Conservation (phyloP, 2,329 filamentous ascomycete genomes). For the Drechslera avenae region DNA sequence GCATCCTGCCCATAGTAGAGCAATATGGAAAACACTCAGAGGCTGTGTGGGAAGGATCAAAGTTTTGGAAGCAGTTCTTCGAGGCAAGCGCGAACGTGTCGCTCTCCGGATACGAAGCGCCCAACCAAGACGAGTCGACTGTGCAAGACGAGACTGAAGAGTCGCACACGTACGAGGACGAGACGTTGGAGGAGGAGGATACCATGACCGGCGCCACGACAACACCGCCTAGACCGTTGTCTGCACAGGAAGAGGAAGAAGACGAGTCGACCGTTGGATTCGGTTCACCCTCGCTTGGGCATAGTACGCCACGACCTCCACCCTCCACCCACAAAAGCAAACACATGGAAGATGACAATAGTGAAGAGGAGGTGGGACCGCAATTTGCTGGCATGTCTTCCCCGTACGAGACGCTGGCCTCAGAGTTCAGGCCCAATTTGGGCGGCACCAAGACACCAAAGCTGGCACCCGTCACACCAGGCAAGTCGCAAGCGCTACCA, state of each 20-base stretch:
- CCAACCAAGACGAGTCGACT: constrained; percentile 62
- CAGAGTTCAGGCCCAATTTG: constrained; percentile 71
- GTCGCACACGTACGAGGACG: constrained; percentile 50
- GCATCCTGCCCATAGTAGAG: constrained; percentile 90
- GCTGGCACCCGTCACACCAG: constrained; percentile 45
- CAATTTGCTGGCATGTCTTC: constrained; percentile 71
- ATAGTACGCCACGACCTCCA: constrained; percentile 65
- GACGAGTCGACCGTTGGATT: constrained; percentile 68
- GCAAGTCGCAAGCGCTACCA: constrained; percentile 42
- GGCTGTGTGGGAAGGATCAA: constrained; percentile 95
- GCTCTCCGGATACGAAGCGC: constrained; percentile 90
- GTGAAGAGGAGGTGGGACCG: constrained; percentile 36
- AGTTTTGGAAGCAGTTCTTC: constrained; percentile 99
- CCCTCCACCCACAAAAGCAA: constrained; percentile 24
- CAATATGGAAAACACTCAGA: constrained; percentile 93
- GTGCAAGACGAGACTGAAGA: constrained; percentile 51
- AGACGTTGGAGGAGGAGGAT: constrained; percentile 49
- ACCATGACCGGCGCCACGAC: constrained; percentile 51
- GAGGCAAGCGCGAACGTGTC: constrained; percentile 98
- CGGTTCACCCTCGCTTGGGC: constrained; percentile 60
- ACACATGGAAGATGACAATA: constrained; percentile 14
- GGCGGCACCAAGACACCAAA: constrained; percentile 44
- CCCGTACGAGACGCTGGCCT: constrained; percentile 75
- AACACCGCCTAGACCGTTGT: constrained; percentile 44
- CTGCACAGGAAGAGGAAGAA: constrained; percentile 45